These are phyloP conservation scores for Cynanchum wilfordii DNA, from an alignment of 257 asterid genomes.

Conservation along the genomic window DNA sequence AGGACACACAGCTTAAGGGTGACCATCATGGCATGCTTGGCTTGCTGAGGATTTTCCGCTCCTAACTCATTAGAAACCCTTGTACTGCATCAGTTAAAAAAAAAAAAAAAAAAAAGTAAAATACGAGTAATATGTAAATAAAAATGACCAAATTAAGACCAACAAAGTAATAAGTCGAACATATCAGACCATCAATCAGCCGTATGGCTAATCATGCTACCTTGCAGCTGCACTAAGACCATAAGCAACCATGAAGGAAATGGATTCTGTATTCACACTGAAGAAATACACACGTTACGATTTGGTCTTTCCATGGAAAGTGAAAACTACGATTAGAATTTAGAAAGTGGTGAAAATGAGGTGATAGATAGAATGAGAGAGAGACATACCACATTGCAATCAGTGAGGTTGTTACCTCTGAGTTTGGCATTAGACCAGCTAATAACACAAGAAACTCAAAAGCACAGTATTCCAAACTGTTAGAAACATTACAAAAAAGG, in stretches of 20 bases:
- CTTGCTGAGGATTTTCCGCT: constrained; percentile 52
- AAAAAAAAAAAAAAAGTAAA: too few species aligned
- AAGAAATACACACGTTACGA: neutral
- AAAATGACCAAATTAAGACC: neutral
- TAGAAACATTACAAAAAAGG: neutral
- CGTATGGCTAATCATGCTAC: constrained; percentile 20
- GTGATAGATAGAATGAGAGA: neutral
- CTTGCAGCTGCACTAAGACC: constrained; percentile 85
- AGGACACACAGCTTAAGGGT: constrained; percentile 46
- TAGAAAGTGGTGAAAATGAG: too few species aligned
- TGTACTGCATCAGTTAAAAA: constrained; percentile 41
- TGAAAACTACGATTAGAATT: neutral
- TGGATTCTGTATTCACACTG: constrained; percentile 42
- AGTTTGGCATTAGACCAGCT: constrained; percentile 79
- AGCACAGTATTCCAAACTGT: constrained; percentile 86
- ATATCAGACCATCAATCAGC: neutral
- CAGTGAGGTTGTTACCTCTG: constrained; percentile 61
- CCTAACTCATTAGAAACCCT: constrained; percentile 89
- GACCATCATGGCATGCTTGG: constrained; percentile 62
- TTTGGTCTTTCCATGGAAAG: too few species aligned
- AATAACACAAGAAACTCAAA: constrained; percentile 76
- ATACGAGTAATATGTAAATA: neutral
- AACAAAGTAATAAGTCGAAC: neutral
- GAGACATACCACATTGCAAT: constrained; percentile 74
- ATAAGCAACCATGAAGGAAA: constrained; percentile 53